Base-by-base conservation (phyloP, 768 basidiomycete genomes). In the Suillus cothurnatus region DNA sequence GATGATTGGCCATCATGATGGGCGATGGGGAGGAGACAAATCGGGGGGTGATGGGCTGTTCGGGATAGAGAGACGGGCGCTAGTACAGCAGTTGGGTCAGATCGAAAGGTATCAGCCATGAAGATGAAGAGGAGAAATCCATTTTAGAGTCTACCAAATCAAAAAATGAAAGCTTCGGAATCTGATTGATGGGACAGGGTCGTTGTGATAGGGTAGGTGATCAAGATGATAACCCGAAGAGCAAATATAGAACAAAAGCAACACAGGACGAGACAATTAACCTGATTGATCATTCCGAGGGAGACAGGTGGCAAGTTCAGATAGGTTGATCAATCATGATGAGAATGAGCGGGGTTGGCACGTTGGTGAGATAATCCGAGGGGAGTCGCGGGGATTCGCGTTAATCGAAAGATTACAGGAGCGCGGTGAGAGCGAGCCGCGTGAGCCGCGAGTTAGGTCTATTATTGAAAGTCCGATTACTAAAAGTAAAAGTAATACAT, bases 121-220 rank as follows among this genome's bases (percentile, higher is more conserved):
- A 34, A 34, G 6, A 45, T 60, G 68, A 64, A 64, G 73, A 64
- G 59, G 72, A 62, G 67, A 67, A 53, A 73, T 58, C 73, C 72
- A 73, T 69, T 38, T 66, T 70, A 43, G 64, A 64, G 71, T 39
- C 64, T 19, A 17, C 60, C 65, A 67, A 69, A 73, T 74, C 69
- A 69, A 75, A 66, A 49, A 43, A 55, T 19, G 55, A 61, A 43
- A 67, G 62, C 68, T 72, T 71, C 73, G 73, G 70, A 75, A 75
- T 75, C 72, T 71, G 69, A 67, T 69, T 75, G 74, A 75, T 75
- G 70, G 70, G n/a, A 57, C 59, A 76, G 75, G 75, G 76, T 76
- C 76, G 75, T 53, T 67, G 69, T 76, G 76, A 76, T 76, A 78
- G 75, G 77, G 77, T 76, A 73, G 71, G 68, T 68, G 75, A 76